Conservation (phyloP, 352 stramenopile genomes). For the Globisporangium emineosum region DNA sequence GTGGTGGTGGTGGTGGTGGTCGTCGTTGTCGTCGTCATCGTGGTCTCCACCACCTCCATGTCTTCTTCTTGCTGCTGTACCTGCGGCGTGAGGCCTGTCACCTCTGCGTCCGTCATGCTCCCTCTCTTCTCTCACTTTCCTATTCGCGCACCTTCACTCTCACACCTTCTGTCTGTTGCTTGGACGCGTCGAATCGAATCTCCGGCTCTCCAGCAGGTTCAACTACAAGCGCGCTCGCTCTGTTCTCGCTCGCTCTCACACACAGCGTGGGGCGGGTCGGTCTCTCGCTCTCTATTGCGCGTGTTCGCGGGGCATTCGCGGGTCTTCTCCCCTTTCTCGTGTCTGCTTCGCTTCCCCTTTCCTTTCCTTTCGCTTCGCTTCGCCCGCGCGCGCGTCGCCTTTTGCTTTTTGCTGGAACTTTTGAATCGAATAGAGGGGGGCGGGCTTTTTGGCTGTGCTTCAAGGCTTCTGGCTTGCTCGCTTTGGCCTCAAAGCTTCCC, state of each 20-base stretch:
- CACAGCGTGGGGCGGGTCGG: background rate
- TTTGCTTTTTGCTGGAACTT: constrained; percentile 1
- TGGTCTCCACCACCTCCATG: background rate
- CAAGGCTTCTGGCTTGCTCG: no score
- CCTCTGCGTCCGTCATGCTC: constrained; percentile 15
- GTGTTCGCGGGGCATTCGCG: background rate
- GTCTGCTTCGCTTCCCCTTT: background rate
- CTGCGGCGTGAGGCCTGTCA: background rate
- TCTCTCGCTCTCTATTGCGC: background rate
- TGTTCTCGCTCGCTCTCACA: background rate
- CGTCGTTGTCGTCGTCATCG: background rate
- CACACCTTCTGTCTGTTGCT: background rate
- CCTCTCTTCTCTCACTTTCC: background rate
- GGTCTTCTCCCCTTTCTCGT: background rate
- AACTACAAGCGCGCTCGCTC: background rate
- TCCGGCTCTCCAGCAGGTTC: background rate
- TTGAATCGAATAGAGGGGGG: no score
- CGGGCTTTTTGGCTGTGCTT: background rate
- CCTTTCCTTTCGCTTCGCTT: background rate
- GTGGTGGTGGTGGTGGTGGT: constrained; percentile 1
- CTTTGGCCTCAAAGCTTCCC: no score
- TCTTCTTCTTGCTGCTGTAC: background rate
- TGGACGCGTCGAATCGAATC: constrained; percentile 4
- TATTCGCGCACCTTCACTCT: background rate
- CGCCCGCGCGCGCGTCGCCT: background rate